Percentiles rank a stretch among this genome's conserved stretches.
These are phyloP conservation scores for Erysimum pusillum DNA, from an alignment of 441 rosid species.

Conservation along the genomic window DNA sequence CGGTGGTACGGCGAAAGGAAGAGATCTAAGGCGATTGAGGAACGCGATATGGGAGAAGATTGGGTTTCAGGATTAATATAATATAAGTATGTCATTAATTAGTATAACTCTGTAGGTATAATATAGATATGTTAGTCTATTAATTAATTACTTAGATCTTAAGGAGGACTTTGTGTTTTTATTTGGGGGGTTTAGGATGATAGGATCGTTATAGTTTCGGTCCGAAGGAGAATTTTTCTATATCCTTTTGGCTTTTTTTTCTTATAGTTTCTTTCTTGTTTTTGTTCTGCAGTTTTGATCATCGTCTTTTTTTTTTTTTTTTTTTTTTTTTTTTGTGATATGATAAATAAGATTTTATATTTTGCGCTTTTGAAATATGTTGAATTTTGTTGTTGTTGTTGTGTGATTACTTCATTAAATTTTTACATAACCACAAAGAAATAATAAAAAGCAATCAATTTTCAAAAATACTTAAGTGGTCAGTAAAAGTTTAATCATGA, in stretches of 20 bases:
- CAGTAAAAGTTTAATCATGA: too few species aligned
- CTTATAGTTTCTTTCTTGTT: neutral
- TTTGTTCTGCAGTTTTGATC: conserved; percentile 16
- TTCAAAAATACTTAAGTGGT: too few species aligned
- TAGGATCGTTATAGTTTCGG: conserved; percentile 36
- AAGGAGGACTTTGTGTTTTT: conserved; percentile 18
- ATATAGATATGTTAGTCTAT: conserved; percentile 18
- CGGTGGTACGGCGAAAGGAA: conserved; percentile 71
- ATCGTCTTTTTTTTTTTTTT: neutral
- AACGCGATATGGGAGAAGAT: conserved; percentile 72
- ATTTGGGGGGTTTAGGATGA: neutral
- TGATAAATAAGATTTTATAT: conserved; percentile 8
- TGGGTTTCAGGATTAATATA: conserved; percentile 72
- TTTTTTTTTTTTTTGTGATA: neutral
- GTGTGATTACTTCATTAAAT: neutral
- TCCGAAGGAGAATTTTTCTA: conserved; percentile 38
- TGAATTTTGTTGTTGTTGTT: neutral
- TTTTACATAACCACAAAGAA: neutral
- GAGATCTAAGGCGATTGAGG: conserved; percentile 66
- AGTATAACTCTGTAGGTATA: conserved; percentile 31
- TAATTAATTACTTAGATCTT: neutral
- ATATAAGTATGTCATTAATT: conserved; percentile 15
- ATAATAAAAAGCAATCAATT: too few species aligned
- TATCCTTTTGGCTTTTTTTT: conserved; percentile 13
- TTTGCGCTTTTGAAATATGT: neutral